Evolutionary conservation across 1,284 basidiomycete species (phyloP).

Genomic region (Malassezia nana): DNA sequence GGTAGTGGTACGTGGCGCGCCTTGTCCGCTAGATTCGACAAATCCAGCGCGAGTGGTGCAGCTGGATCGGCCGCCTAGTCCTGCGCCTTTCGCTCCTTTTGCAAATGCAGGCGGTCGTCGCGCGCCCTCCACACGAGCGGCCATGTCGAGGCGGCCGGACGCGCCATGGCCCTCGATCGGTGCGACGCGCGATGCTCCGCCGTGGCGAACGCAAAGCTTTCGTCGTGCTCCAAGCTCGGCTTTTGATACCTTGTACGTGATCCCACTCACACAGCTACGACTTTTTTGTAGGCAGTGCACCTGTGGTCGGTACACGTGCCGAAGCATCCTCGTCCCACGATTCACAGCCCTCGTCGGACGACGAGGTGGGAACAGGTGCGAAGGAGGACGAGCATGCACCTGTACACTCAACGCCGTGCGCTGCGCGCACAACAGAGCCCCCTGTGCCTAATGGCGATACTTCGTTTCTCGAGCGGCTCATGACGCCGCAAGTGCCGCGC

Average conservation of each 20-base stretch:
- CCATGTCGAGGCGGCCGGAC: neutral
- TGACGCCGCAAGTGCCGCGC: conserved; percentile 2
- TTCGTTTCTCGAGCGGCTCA: conserved; percentile 5
- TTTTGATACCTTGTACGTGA: conserved; percentile 16
- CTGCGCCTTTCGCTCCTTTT: too few species aligned
- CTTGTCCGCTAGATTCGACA: conserved; percentile 43
- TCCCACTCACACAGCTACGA: conserved; percentile 7
- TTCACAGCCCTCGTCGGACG: neutral
- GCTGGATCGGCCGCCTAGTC: neutral
- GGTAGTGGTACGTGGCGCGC: conserved; percentile 44
- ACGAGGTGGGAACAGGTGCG: neutral
- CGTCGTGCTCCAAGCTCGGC: neutral
- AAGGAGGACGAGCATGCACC: neutral
- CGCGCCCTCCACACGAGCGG: neutral
- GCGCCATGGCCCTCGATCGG: neutral
- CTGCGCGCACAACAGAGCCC: neutral
- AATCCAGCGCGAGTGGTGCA: conserved; percentile 21
- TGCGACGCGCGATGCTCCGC: neutral
- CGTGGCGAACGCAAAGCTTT: neutral
- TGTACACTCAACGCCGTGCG: conserved; percentile 7
- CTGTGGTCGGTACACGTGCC: neutral
- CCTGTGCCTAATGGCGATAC: neutral
- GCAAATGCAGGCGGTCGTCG: neutral
- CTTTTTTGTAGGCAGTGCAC: conserved; percentile 7
- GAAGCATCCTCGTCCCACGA: neutral